Evolutionary conservation across 306 rosid genomes (phyloP), one percentile per base, ranked within the genome.

Genomic region (Ceratonia siliqua): DNA sequence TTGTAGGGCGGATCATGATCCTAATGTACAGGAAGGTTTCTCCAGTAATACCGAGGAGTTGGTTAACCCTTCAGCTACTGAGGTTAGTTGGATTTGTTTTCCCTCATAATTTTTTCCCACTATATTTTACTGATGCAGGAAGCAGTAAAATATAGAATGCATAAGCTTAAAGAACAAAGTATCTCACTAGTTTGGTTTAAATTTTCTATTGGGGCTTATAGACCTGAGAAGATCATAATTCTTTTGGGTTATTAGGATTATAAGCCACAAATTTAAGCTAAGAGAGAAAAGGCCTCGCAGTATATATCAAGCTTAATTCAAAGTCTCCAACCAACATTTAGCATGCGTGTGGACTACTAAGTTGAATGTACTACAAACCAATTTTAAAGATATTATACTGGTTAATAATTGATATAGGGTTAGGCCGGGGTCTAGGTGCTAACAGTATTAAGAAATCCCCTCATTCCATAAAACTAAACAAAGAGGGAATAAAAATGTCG

Each of bases 1-100:
- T 71, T 81, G 72, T 82, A 87, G 90, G 80, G 48, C 69, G 50
- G 84, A 69, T 33, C 25, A 68, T 63, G 78, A 81, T 72, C 69
- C 46, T 38, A 58, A 15, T 9, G 59, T 50, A 74, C 73, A 54
- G 32, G 81, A 76, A 67, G 32, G 45, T 49, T 81, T 74, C 57
- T 68, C 80, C 53, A 67, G 82, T 68, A 65, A 52, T 48, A 42
- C 3, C 13, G 52, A 59, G 53, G 85, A 72, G 57, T 48, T 62
- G 5, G 64, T 21, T 62, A 76, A 68, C 33, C 55, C 68, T 0
- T 64, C 71, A 39, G 58, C 27, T 42, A 54, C 39, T 21, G 36
- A 79, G 93, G 93, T 88, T 43, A 39, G 81, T 58, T 65, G 15
- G 39, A 15, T 38, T 38, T 52, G 18, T 17, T 52, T 69, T 69